Conservation (phyloP, 164 flowering plant species). For the Protea cynaroides region DNA sequence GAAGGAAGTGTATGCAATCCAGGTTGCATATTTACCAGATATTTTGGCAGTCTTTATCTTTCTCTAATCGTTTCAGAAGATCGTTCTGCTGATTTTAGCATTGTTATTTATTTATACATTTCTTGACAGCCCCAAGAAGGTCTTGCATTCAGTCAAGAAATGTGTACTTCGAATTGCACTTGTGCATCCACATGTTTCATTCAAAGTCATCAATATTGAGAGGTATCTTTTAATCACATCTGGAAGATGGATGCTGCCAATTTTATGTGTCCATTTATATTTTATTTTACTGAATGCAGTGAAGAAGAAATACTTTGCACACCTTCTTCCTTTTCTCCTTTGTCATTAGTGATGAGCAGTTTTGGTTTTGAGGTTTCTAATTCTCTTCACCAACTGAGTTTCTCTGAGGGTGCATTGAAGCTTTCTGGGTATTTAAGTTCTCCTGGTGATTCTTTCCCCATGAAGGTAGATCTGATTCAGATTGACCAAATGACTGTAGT, state of each 20-base stretch:
- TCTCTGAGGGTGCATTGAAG: conserved; percentile 43
- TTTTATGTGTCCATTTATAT: conserved; percentile 3
- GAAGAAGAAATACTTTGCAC: conserved; percentile 56
- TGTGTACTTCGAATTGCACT: conserved; percentile 66
- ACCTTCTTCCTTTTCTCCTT: conserved; percentile 46
- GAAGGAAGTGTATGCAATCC: conserved; percentile 74
- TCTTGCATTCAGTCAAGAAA: conserved; percentile 65
- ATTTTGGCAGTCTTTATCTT: not conserved
- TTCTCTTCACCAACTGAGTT: conserved; percentile 39
- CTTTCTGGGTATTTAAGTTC: conserved; percentile 69
- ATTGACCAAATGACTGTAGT: not conserved
- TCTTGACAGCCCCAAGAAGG: conserved; percentile 66
- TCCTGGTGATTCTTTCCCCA: conserved; percentile 35
- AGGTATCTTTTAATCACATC: conserved; percentile 38
- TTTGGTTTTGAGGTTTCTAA: conserved; percentile 54
- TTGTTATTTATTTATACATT: conserved; percentile 8
- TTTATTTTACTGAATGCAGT: conserved; percentile 33
- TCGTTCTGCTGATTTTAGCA: conserved; percentile 11
- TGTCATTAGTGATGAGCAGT: conserved; percentile 47
- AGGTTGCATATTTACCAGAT: conserved; percentile 39
- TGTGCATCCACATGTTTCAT: conserved; percentile 59
- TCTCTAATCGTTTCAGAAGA: not conserved
- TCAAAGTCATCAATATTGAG: conserved; percentile 63
- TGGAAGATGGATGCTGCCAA: not conserved
- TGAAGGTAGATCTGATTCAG: conserved; percentile 46